Percentiles rank a stretch among this genome's conserved stretches.
These are phyloP conservation scores for Cercis canadensis DNA, from an alignment of 306 rosid genomes.

Conservation along the genomic window DNA sequence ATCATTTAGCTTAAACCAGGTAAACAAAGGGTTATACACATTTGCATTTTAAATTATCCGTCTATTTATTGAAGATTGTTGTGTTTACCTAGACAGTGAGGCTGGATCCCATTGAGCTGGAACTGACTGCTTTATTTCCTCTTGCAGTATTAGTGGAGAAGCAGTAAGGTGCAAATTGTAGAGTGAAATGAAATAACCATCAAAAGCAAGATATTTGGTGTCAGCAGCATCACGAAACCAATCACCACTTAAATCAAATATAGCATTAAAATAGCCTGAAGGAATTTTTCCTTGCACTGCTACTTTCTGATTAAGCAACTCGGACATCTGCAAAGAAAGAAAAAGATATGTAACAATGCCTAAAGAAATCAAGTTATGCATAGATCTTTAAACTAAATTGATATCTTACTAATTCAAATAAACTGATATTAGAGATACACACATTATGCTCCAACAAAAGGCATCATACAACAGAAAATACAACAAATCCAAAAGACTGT, in stretches of 20 bases:
- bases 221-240: conserved; percentile 91
- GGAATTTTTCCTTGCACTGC: conserved; percentile 91
- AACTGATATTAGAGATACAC: neutral
- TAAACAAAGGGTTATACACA: neutral
- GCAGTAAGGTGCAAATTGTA: conserved; percentile 80
- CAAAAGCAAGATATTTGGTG: conserved; percentile 80
- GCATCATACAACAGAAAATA: neutral
- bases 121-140: conserved; percentile 81
- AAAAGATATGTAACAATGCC: conserved; percentile 15
- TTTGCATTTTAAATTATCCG: neutral
- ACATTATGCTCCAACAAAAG: neutral
- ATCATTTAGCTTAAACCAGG: neutral
- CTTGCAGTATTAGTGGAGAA: conserved; percentile 67
- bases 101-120: conserved; percentile 98
- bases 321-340: conserved; percentile 86
- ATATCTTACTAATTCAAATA: conserved; percentile 22
- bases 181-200: conserved; percentile 85
- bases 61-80: neutral
- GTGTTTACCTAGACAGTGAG: conserved; percentile 69
- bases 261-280: conserved; percentile 88
- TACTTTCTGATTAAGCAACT: conserved; percentile 83
- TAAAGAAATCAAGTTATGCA: conserved; percentile 4
- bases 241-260: conserved; percentile 81
- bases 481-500: too few relatives aligned
- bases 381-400: conserved; percentile 20